These are phyloP conservation scores for Lactarius trivialis DNA, from an alignment of 768 basidiomycete genomes.

Conservation along the genomic window DNA sequence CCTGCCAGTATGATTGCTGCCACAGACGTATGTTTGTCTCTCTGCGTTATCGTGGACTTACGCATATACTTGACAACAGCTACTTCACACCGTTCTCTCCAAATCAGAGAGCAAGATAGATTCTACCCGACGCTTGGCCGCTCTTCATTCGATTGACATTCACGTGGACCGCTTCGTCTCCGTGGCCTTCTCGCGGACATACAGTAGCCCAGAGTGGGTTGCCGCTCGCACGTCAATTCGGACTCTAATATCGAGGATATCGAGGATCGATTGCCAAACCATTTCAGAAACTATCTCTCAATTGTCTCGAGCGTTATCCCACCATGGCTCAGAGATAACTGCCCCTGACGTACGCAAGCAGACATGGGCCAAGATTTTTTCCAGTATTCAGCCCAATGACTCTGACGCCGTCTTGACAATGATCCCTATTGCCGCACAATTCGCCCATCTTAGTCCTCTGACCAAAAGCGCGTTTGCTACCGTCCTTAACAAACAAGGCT, in stretches of 20 bases:
- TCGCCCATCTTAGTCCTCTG: slow-evolving; percentile 63
- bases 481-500: slow-evolving; percentile 30
- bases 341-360: slow-evolving; percentile 41
- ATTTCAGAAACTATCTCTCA: slow-evolving; percentile 30
- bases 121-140: slow-evolving; percentile 27
- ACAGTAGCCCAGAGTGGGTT: slow-evolving; percentile 38
- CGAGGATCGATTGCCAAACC: slow-evolving; percentile 32
- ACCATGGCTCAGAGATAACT: slow-evolving; percentile 32
- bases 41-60: neutral
- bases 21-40: slow-evolving; percentile 45
- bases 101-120: slow-evolving; percentile 30
- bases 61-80: slow-evolving; percentile 21
- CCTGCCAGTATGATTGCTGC: slow-evolving; percentile 56
- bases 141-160: slow-evolving; percentile 41
- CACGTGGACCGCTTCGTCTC: slow-evolving; percentile 43
- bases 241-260: slow-evolving; percentile 33
- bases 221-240: slow-evolving; percentile 37
- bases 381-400: slow-evolving; percentile 52
- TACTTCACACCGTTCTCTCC: slow-evolving; percentile 32
- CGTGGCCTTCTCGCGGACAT: slow-evolving; percentile 39
- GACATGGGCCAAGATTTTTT: slow-evolving; percentile 67
- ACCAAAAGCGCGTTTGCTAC: slow-evolving; percentile 44
- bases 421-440: slow-evolving; percentile 49
- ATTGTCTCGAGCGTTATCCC: slow-evolving; percentile 36
- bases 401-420: slow-evolving; percentile 51